Conservation (phyloP, 148 eudicot species). For the Rhododendron simsii region DNA sequence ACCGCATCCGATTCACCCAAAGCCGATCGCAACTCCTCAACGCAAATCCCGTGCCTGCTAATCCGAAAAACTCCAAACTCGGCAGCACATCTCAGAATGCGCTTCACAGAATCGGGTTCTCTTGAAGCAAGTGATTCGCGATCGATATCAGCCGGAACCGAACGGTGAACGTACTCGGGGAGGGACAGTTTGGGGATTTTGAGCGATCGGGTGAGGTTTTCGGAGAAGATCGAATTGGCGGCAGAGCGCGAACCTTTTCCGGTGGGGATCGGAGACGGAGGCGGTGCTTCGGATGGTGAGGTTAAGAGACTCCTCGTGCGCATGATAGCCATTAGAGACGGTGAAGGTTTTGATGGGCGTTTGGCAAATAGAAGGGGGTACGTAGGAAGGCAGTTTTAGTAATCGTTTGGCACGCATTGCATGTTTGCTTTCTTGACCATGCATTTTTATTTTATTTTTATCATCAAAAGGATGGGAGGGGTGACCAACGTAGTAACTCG, state of each 20-base stretch:
- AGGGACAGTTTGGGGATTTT: conserved; percentile 57
- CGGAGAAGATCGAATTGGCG: conserved; percentile 30
- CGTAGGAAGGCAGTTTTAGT: no score
- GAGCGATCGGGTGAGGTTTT: conserved; percentile 32
- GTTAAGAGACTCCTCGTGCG: background rate
- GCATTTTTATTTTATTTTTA: no score
- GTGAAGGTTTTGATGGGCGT: background rate
- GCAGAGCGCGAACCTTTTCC: conserved; percentile 56
- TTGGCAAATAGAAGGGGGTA: background rate
- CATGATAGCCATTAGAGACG: conserved; percentile 1
- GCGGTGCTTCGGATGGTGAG: conserved; percentile 13
- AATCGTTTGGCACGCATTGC: no score
- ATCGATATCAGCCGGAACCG: conserved; percentile 41
- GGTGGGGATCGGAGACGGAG: conserved; percentile 77
- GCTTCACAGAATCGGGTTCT: conserved; percentile 41
- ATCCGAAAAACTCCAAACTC: conserved; percentile 60
- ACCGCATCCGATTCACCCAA: conserved; percentile 44
- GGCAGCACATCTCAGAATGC: conserved; percentile 37
- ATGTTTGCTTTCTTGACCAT: no score
- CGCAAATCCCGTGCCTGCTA: conserved; percentile 48
- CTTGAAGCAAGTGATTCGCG: conserved; percentile 29
- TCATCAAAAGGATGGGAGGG: no score
- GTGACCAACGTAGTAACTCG: no score
- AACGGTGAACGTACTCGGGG: conserved; percentile 38
- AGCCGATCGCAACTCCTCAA: conserved; percentile 37